Evolutionary conservation across 768 basidiomycete species (phyloP).

Genomic region (Scleroderma bovista): DNA sequence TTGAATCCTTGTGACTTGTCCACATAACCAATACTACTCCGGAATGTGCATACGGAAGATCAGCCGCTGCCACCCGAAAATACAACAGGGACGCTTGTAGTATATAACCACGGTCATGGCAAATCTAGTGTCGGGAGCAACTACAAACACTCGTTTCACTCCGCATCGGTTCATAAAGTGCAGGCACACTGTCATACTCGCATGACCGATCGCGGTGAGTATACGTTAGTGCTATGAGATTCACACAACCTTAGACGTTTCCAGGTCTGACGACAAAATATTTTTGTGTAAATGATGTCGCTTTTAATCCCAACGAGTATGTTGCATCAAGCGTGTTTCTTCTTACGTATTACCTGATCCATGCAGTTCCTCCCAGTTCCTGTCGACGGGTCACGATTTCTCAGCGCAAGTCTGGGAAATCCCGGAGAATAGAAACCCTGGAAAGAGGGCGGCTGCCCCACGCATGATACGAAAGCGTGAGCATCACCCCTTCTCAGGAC

Average conservation of each 20-base stretch:
- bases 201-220: constrained; percentile 15
- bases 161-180: constrained; percentile 12
- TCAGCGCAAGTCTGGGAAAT: constrained; percentile 39
- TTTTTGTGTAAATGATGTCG: constrained; percentile 52
- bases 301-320: constrained; percentile 47
- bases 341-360: background rate
- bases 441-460: constrained; percentile 9
- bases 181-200: constrained; percentile 16
- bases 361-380: constrained; percentile 34
- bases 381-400: constrained; percentile 46
- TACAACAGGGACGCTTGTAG: constrained; percentile 40
- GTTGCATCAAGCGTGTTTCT: constrained; percentile 1
- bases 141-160: background rate
- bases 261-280: constrained; percentile 33
- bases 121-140: constrained; percentile 1
- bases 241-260: background rate
- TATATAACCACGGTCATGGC: constrained; percentile 31
- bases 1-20: constrained; percentile 9
- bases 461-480: constrained; percentile 11
- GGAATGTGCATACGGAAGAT: constrained; percentile 4
- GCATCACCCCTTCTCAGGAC: background rate
- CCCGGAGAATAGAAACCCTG: constrained; percentile 12
- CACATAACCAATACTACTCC: background rate
- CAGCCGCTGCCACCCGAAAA: constrained; percentile 40
- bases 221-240: background rate